Base-by-base conservation (phyloP, 148 eudicot genomes). In the Amaranthus cruentus region DNA sequence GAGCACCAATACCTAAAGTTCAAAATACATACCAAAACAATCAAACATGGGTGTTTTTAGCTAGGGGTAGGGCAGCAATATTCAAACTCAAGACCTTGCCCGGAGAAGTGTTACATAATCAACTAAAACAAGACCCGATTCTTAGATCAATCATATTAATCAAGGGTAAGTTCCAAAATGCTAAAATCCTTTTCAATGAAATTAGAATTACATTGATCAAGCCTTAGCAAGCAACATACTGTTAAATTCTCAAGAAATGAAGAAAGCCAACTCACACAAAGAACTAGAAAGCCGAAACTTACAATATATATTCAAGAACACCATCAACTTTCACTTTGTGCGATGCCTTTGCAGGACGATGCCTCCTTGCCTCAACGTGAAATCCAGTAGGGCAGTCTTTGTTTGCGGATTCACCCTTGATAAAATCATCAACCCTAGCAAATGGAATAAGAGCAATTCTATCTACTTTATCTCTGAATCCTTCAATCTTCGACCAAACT, bases 281-380 rank as follows among this genome's bases (percentile, higher is more conserved):
- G 46, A 60, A 65, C 10, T 47, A 56, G 15, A 59, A 72, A 49
- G 48, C 5, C 47, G 55, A 71, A 75, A 73, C 96, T 83, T 85
- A 94, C 98, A 94, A 68, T 47, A 91, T 94, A 80, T 94, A 94
- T 72, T 94, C 98, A 60, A 91, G 97, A 72, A 88, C 85, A 46
- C 98, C 91, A 84, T 94, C 98, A 76, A 94, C 96, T 80, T 94
- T 94, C 49, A 88, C 89, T 82, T 94, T 94, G 89, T 73, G 86
- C 65, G 87, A 4, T 80, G 77, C 77, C 79, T 87, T 71, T 13
- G 82, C 75, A 56, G 83, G 72, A 53, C 89, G 85, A 51, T 84
- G 79, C 75, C 98, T 85, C 83, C 98, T 88, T 7, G 98, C 97
- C 87, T 91, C 96, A 9, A 91, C 96, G 77, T 94, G 98, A 80